phyloP scores from a whole-genome alignment of 176 grass and related monocot genomes.

The Cenchrus fungigraminus region DNA sequence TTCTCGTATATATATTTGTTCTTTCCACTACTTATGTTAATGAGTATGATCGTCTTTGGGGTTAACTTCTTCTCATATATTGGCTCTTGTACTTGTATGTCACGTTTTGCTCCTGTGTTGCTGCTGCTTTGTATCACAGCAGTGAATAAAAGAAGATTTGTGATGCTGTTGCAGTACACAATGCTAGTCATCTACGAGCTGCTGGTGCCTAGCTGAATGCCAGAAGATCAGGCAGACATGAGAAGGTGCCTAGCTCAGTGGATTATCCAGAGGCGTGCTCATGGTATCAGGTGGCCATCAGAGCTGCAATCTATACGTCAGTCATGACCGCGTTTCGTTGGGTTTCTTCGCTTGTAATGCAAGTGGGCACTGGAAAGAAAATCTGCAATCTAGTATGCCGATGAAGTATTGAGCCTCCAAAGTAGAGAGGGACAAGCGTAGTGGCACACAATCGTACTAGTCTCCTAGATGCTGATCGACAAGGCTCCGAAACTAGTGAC shows the following conservation, averaged over 20 bases:
- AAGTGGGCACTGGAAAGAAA: background rate
- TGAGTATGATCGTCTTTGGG: background rate
- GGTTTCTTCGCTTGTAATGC: background rate
- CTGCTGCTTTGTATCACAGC: background rate
- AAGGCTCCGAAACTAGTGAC: background rate
- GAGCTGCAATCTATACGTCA: background rate
- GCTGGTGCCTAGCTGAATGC: background rate
- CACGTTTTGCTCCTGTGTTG: background rate
- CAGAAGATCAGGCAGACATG: background rate
- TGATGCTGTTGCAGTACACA: background rate
- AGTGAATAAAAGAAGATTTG: constrained; percentile 3
- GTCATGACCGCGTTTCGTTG: background rate
- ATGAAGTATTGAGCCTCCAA: background rate
- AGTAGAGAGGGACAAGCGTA: background rate
- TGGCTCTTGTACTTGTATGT: too few species aligned
- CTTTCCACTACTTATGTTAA: too few species aligned
- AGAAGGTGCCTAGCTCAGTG: constrained; percentile 10
- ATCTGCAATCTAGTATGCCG: background rate
- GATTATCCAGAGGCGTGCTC: constrained; percentile 17
- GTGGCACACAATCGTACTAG: background rate
- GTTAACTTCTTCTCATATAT: background rate
- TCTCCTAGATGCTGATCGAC: background rate
- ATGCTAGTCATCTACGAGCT: background rate
- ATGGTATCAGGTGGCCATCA: background rate
- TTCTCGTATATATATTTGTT: too few species aligned